Evolutionary conservation across 2,329 filamentous ascomycete genomes (phyloP).

Genomic region (Zymoseptoria brevis): DNA sequence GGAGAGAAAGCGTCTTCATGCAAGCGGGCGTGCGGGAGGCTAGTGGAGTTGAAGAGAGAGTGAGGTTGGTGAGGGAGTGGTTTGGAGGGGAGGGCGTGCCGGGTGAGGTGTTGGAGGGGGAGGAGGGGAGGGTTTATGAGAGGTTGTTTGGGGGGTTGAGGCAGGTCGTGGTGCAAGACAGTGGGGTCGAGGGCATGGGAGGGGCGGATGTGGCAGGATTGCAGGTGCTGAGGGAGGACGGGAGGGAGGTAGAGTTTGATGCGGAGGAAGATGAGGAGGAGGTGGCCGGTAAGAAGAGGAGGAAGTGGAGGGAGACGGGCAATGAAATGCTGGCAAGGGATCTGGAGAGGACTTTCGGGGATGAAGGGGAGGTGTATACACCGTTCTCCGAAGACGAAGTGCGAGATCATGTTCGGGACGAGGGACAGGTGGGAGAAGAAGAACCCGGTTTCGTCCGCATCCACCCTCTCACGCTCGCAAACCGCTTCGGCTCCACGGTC

Average conservation of each 20-base stretch:
- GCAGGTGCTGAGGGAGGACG: constrained; percentile 50
- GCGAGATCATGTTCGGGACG: constrained; percentile 47
- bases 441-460: constrained; percentile 45
- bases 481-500: constrained; percentile 71
- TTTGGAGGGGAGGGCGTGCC: constrained; percentile 59
- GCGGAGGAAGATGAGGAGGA: constrained; percentile 23
- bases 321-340: constrained; percentile 23
- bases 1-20: constrained; percentile 12
- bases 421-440: constrained; percentile 52
- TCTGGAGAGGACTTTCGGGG: constrained; percentile 26
- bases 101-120: constrained; percentile 56
- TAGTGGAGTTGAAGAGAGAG: constrained; percentile 7
- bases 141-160: constrained; percentile 68
- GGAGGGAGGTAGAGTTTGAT: constrained; percentile 51
- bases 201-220: constrained; percentile 38
- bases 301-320: constrained; percentile 49
- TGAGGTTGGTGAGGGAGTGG: constrained; percentile 12
- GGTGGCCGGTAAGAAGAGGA: constrained; percentile 17
- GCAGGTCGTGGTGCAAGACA: constrained; percentile 32
- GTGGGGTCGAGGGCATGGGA: constrained; percentile 40
- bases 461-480: constrained; percentile 66
- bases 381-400: constrained; percentile 39
- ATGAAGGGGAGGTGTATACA: constrained; percentile 41
- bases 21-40: constrained; percentile 9
- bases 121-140: constrained; percentile 69